Percentiles rank a stretch among this genome's conserved stretches.
These are phyloP conservation scores for Rostrohypoxylon terebratum DNA, from an alignment of 495 filamentous ascomycete species.

Conservation along the genomic window DNA sequence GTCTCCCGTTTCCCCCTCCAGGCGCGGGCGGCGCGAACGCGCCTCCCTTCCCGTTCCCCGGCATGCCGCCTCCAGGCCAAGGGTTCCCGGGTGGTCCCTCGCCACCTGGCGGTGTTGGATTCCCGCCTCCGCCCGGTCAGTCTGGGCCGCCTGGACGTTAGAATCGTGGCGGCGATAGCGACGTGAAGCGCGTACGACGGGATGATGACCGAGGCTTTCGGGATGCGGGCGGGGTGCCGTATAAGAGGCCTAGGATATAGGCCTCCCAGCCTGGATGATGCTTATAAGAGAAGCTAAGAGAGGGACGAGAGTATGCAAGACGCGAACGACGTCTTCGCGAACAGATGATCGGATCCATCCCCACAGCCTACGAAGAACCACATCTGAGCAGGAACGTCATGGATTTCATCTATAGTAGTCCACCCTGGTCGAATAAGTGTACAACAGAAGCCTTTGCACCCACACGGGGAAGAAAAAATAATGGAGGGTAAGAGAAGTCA, in stretches of 20 bases:
- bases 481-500: neutral
- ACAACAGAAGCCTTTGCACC: neutral
- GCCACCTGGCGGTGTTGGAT: constrained; percentile 50
- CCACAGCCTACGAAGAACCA: too few relatives aligned
- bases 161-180: constrained; percentile 22
- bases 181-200: neutral
- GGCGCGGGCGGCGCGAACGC: constrained; percentile 52
- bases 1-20: constrained; percentile 74
- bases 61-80: constrained; percentile 57
- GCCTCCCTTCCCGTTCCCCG: constrained; percentile 50
- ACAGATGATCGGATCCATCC: too few relatives aligned
- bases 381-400: too few relatives aligned
- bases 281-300: neutral
- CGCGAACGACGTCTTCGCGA: too few relatives aligned
- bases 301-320: too few relatives aligned
- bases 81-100: constrained; percentile 50
- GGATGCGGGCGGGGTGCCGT: neutral
- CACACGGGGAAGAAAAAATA: neutral
- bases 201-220: neutral
- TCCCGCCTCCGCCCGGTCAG: constrained; percentile 55
- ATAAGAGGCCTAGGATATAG: neutral
- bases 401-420: too few relatives aligned
- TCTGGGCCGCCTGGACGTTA: constrained; percentile 49
- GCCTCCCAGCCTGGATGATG: neutral
- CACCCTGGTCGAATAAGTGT: neutral